Evolutionary conservation across 345 rosid species (phyloP).

Genomic region (Salix purpurea): DNA sequence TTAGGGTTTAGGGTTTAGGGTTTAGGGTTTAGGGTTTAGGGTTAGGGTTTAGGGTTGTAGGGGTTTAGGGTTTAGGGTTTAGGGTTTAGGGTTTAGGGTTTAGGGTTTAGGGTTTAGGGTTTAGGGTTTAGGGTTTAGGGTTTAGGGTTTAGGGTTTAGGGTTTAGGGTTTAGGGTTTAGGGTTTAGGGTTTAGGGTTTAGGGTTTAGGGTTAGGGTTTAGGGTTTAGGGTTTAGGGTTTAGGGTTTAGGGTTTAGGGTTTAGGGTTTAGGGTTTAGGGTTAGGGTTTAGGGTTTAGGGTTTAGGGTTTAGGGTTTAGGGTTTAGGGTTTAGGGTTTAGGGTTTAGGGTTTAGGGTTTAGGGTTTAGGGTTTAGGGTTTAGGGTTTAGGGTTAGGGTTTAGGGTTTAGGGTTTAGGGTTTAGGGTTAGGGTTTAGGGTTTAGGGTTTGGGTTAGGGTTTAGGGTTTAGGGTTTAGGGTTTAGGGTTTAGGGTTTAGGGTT

Average conservation of each 20-base stretch:
- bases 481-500: too few species aligned
- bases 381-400: too few species aligned
- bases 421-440: too few species aligned
- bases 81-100: background rate
- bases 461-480: too few species aligned
- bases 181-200: conserved; percentile 6
- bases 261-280: background rate
- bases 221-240: conserved; percentile 5
- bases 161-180: conserved; percentile 7
- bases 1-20: background rate
- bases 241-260: background rate
- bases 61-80: background rate
- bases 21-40: background rate
- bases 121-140: conserved; percentile 12
- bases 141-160: too few species aligned
- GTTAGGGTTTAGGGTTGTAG: too few species aligned
- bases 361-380: too few species aligned
- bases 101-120: background rate
- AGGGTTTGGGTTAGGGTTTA: too few species aligned
- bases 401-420: too few species aligned
- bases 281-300: too few species aligned
- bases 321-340: conserved; percentile 2
- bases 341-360: background rate
- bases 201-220: conserved; percentile 5
- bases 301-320: background rate